Base-by-base conservation (phyloP, 2,329 filamentous ascomycete genomes). In the Aspergillus quadrilineatus region DNA sequence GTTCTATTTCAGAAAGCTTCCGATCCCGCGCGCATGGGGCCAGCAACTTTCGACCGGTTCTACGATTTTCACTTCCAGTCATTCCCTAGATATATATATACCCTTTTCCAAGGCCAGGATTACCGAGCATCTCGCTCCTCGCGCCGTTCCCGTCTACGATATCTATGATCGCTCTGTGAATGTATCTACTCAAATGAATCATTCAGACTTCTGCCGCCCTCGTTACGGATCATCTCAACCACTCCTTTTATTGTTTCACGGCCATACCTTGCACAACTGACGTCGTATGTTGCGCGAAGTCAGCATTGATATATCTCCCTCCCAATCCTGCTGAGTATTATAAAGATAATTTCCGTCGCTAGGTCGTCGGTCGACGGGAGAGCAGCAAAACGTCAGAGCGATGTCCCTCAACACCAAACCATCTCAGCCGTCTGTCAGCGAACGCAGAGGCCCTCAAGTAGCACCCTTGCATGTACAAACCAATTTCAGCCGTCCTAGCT, bases 391-490 rank as follows among this genome's bases (percentile, higher is more conserved):
- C 15, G 34, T 15, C 41, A 32, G 37, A 53, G 59, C 55, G 51
- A 65, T 63, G 61, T 60, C 56, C 54, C 26, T 56, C 47, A 58
- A 63, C 22, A 62, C 60, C 50, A 59, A 60, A 37, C 42, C 55
- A 12, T 47, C 59, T 53, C 62, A 58, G 14, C 62, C 67, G 32
- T 69, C 72, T 32, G 66, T 73, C 53, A 69, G 71, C 48, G 68
- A 73, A 60, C 72, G 73, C 50, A 67, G 73, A 64, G 73, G 73
- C 30, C 70, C 70, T 52, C 69, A 52, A 45, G 62, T 75, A 9
- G 60, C 69, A 3, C 72, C 73, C 12, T 62, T 76, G 37, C 71
- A 73, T 12, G 62, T 76, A 39, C 71, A 73, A 50, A 76, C 74
- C 49, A 72, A 74, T 51, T 68, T 75, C 59, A 71, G 66, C 48